Evolutionary conservation across 306 rosid species (phyloP), one percentile per base, ranked within the genome.

Genomic region (Acacia melanoxylon): DNA sequence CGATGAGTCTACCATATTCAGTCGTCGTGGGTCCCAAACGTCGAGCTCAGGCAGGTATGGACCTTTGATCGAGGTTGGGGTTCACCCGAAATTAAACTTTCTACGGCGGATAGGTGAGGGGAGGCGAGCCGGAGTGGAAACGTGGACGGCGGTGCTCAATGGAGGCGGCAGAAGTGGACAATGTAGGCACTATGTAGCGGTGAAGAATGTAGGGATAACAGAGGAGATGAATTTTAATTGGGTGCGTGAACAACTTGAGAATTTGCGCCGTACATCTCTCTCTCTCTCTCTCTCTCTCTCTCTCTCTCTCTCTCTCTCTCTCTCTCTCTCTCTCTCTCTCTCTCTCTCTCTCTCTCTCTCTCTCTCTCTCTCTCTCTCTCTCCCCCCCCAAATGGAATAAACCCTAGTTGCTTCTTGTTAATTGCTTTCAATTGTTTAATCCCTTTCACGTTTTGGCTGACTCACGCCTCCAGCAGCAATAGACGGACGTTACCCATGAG

Each of bases 261-360:
- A 86, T 80, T 86, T 95, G 92, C 91, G 93, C 49, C 87, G 94
- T 52, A 92, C 98, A 8, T 92, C 99, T n/a, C n/a, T n/a, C n/a
- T n/a, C n/a, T n/a, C n/a, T n/a, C n/a, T n/a, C n/a, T n/a, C n/a
- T n/a, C n/a, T n/a, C n/a, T n/a, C n/a, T n/a, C n/a, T n/a, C n/a
- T n/a, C n/a, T n/a, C n/a, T n/a, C n/a, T n/a, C n/a, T n/a, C n/a
- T n/a, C n/a, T n/a, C n/a, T n/a, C n/a, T n/a, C n/a, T n/a, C n/a
- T n/a, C n/a, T n/a, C n/a, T n/a, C n/a, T n/a, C n/a, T n/a, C n/a
- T n/a, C n/a, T n/a, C n/a, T n/a, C n/a, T n/a, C n/a, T n/a, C n/a
- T n/a, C n/a, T n/a, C n/a, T n/a, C n/a, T n/a, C n/a, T n/a, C n/a
- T n/a, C n/a, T n/a, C n/a, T n/a, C n/a, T n/a, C n/a, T n/a, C n/a